These are phyloP conservation scores for Suhomyces yuchorum DNA, from an alignment of 1,139 yeast genomes.

Conservation along the genomic window DNA sequence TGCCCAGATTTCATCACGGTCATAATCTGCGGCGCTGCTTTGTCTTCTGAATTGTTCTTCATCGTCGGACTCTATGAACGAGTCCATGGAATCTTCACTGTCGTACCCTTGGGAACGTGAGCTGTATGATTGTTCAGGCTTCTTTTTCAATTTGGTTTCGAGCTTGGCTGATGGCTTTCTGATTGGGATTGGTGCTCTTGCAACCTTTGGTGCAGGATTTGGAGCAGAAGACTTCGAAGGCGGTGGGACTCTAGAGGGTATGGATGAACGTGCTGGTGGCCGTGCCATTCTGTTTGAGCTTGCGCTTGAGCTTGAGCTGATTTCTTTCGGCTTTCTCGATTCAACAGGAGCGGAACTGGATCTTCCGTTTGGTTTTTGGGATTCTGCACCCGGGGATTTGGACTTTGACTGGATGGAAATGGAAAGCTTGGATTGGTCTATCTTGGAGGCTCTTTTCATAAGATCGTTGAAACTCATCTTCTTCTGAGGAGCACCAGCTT, in stretches of 20 bases:
- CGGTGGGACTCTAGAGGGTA: background rate
- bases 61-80: conserved; percentile 60
- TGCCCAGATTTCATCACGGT: conserved; percentile 87
- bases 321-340: conserved; percentile 2
- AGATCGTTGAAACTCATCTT: conserved; percentile 66
- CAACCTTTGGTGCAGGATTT: background rate
- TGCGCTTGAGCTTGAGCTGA: background rate
- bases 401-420: conserved; percentile 37
- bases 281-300: background rate
- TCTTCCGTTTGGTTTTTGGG: conserved; percentile 6
- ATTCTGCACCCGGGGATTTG: conserved; percentile 25
- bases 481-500: conserved; percentile 28
- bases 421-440: conserved; percentile 46
- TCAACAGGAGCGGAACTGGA: conserved; percentile 11
- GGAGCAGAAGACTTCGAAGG: conserved; percentile 1
- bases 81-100: conserved; percentile 45
- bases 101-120: conserved; percentile 11
- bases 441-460: conserved; percentile 69
- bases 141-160: conserved; percentile 30
- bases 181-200: conserved; percentile 29
- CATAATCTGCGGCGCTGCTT: conserved; percentile 49
- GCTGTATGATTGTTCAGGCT: background rate
- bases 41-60: conserved; percentile 36
- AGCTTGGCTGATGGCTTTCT: conserved; percentile 29
- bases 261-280: background rate